Evolutionary conservation across 2,329 filamentous ascomycete species (phyloP), one percentile per base, ranked within the genome.

Genomic region (Raffaelea deltoideospora): DNA sequence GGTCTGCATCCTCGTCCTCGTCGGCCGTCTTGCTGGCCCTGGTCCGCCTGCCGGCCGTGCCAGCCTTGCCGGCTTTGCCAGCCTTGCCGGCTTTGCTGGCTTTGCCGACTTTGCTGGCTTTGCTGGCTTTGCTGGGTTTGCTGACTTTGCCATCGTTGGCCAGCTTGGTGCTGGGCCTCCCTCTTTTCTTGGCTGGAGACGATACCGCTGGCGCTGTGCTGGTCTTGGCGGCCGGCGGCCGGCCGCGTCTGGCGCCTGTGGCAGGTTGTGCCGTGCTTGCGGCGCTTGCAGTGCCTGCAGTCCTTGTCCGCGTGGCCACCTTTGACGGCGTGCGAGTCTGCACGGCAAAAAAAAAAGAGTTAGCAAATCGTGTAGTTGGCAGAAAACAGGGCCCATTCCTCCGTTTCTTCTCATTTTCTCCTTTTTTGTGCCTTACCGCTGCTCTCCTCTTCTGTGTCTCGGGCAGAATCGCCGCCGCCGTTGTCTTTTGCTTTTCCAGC

Each of bases 1-100:
- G n/a, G n/a, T n/a, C n/a, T n/a, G n/a, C n/a, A n/a, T 62, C 57
- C 15, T 17, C 13, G 15, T 13, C 10, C 19, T 8, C 18, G 19
- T 46, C 47, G 24, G 42, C 17, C 30, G 20, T 37, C 27, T 23
- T 29, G 3, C 15, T 29, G 4, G 26, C 10, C 22, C 14, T 21
- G 3, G 28, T 36, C 34, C 30, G 30, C 10, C 31, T 31, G 4
- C 15, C 30, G 2, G 35, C n/a, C 11, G 31, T 15, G 10, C 31
- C 32, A 22, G 26, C 33, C 22, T 38, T 35, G 4, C 17, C 34
- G 5, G 33, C 30, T 17, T 30, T 30, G 28, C 3, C 29, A 19
- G 35, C 29, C 20, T 40, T 37, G 24, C 37, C 35, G 13, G 34
- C 37, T 18, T 22, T 22, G 9, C 23, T 22, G 23, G 33, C 41